Conservation (phyloP, 2,329 filamentous ascomycete species). For the Ophiosphaerella narmari region DNA sequence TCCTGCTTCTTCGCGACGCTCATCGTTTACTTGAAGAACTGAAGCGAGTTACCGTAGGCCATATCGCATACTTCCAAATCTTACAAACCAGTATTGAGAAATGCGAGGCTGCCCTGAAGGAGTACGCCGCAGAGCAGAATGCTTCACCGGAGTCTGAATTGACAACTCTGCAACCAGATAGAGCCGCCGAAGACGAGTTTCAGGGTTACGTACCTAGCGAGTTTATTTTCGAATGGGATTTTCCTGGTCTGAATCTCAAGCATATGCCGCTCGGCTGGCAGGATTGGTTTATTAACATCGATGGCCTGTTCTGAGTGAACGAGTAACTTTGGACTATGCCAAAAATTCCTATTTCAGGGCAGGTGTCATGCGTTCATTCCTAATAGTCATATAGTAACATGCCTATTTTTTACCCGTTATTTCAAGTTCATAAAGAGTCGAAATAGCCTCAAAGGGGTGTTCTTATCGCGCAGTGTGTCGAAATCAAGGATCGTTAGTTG, state of each 20-base stretch:
- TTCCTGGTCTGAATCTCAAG: conserved; percentile 59
- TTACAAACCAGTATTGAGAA: conserved; percentile 57
- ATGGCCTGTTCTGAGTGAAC: conserved; percentile 28
- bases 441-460: too few species aligned
- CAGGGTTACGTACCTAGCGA: conserved; percentile 60
- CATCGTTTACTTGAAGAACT: conserved; percentile 52
- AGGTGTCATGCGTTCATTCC: too few species aligned
- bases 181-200: conserved; percentile 52
- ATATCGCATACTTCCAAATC: conserved; percentile 56
- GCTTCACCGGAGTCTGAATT: conserved; percentile 2
- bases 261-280: conserved; percentile 56
- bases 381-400: too few species aligned
- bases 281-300: conserved; percentile 54
- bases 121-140: conserved; percentile 33
- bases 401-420: too few species aligned
- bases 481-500: too few species aligned
- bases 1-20: conserved; percentile 51
- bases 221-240: conserved; percentile 64
- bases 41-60: conserved; percentile 48
- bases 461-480: too few species aligned
- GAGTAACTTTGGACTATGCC: too few species aligned
- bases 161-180: conserved; percentile 4
- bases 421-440: too few species aligned
- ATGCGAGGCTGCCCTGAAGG: conserved; percentile 52
- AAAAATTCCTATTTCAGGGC: too few species aligned